Evolutionary conservation across 768 basidiomycete species (phyloP), one percentile per base, ranked within the genome.

Genomic region (Termitomyces sp.): DNA sequence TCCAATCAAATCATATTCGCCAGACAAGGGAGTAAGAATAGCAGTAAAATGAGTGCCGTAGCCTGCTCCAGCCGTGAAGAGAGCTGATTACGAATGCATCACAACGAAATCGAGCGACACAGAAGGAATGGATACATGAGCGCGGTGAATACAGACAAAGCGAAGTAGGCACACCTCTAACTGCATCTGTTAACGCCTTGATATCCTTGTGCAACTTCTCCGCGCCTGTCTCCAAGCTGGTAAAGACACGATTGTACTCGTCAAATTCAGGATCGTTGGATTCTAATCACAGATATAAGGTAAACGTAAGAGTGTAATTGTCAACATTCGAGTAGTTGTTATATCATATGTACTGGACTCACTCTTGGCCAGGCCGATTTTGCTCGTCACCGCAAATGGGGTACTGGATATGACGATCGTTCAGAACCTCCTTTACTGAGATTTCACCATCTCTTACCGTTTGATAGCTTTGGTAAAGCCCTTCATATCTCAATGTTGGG

Each of bases 331-430:
- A 29, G 43, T 29, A 4, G 8, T 45, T 4, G 8, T 19, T 4
- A 41, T 43, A n/a, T 2, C 14, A 41, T 21, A n/a, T 41, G 34
- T 40, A n/a, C n/a, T n/a, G 17, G 59, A 60, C 84, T 76, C 68
- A 96, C 96, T 95, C 82, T 96, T 96, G 35, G 94, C 73, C 84
- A 94, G 88, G 31, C 97, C 97, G 65, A 90, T 87, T 77, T 86
- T 91, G 66, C 82, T 82, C 57, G 89, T 92, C 69, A 99, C 77
- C 67, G 92, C 75, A 74, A 95, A 93, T 66, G 97, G 97, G 54
- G 95, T 95, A 67, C 95, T 93, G 68, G 46, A 46, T n/a, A 47
- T 12, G 17, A 34, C 14, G n/a, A 29, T 16, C 29, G 47, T 42
- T 52, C 32, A 43, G 16, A 31, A 58, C 48, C 40, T 46, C 27